Conservation (phyloP, 2,329 filamentous ascomycete genomes). For the Trichophyton simii region DNA sequence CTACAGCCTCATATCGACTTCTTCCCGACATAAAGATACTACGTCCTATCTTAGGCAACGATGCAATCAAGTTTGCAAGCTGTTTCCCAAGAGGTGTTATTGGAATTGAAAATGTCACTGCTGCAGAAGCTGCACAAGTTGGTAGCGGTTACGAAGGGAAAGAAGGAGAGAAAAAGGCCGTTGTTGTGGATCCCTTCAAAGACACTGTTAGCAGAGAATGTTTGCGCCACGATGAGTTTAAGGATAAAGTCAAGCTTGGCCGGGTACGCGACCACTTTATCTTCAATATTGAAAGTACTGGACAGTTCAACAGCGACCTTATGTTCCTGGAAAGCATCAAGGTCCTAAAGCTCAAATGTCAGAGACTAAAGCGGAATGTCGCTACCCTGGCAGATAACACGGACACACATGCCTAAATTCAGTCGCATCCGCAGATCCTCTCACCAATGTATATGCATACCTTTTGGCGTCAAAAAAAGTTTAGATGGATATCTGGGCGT, state of each 20-base stretch:
- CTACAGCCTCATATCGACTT: slow-evolving; percentile 84
- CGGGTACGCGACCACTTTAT: slow-evolving; percentile 92
- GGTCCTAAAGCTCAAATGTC: slow-evolving; percentile 72
- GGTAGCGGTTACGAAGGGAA: slow-evolving; percentile 59
- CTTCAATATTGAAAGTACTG: slow-evolving; percentile 86
- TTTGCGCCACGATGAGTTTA: slow-evolving; percentile 81
- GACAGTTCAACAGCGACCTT: slow-evolving; percentile 87
- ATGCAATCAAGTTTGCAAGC: slow-evolving; percentile 76
- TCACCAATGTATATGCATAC: neutral
- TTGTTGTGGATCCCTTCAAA: slow-evolving; percentile 76
- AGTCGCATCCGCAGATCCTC: neutral
- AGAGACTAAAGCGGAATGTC: slow-evolving; percentile 34
- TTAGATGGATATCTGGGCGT: slow-evolving; percentile 1
- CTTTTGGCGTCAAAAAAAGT: neutral
- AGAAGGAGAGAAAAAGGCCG: slow-evolving; percentile 72
- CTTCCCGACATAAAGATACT: slow-evolving; percentile 77
- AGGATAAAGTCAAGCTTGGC: slow-evolving; percentile 88
- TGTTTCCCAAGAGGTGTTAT: slow-evolving; percentile 91
- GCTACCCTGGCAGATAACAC: slow-evolving; percentile 30
- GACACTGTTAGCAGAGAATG: slow-evolving; percentile 93
- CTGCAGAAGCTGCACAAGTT: slow-evolving; percentile 47
- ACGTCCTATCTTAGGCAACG: slow-evolving; percentile 68
- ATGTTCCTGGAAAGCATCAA: slow-evolving; percentile 83
- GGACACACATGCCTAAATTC: slow-evolving; percentile 6
- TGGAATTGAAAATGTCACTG: slow-evolving; percentile 58